These are phyloP conservation scores for Aspergillus uvarum DNA, from an alignment of 2,329 filamentous ascomycete genomes.

Conservation along the genomic window DNA sequence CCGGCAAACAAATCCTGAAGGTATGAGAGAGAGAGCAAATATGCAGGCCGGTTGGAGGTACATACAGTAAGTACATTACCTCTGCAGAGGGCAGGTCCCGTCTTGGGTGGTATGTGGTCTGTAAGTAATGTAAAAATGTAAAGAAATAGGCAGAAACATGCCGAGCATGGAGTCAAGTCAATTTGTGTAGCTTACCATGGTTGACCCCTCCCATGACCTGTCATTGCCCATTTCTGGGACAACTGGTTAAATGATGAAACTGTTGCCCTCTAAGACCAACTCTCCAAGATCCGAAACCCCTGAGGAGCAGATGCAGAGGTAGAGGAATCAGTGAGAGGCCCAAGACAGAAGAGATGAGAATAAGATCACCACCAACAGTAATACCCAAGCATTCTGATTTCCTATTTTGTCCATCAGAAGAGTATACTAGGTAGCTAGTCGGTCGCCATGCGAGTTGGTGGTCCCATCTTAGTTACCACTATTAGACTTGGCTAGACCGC, in stretches of 20 bases:
- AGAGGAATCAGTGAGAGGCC: neutral
- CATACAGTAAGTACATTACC: too few species aligned
- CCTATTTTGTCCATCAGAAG: conserved; percentile 2
- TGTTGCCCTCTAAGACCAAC: too few species aligned
- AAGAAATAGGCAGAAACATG: neutral
- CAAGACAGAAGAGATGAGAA: neutral
- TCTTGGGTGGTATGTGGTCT: neutral
- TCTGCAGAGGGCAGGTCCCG: neutral
- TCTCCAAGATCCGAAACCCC: neutral
- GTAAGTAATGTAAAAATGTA: conserved; percentile 5
- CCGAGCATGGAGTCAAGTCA: neutral
- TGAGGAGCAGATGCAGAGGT: neutral
- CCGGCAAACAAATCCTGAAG: neutral
- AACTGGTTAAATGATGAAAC: neutral
- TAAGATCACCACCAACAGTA: neutral
- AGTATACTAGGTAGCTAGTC: conserved; percentile 14
- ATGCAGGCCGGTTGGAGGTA: conserved; percentile 11
- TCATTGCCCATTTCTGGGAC: neutral
- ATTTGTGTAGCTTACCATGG: conserved; percentile 3
- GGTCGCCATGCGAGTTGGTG: conserved; percentile 6
- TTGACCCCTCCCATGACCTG: conserved; percentile 3
- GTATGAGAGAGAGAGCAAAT: neutral
- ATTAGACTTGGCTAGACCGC: conserved; percentile 22
- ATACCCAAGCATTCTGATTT: conserved; percentile 1
- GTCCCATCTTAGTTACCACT: conserved; percentile 16